Conservation (phyloP, 2,329 filamentous ascomycete genomes). For the Lasiodiplodia citricola region DNA sequence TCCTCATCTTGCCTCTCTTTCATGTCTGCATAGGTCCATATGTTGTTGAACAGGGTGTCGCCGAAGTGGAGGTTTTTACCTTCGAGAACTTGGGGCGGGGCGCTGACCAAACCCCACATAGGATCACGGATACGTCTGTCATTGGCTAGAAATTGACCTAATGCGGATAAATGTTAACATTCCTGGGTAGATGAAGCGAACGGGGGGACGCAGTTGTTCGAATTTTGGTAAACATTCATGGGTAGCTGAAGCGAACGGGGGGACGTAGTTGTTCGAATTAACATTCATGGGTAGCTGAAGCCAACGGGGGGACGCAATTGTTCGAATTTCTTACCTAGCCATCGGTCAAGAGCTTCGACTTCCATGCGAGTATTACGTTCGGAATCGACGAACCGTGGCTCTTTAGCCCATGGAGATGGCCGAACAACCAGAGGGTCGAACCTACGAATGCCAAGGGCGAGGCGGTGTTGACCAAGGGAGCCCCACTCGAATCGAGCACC, state of each 20-base stretch:
- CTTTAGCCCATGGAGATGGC: constrained; percentile 2
- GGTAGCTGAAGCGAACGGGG: no score
- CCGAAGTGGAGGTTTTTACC: not conserved
- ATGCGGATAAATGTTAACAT: no score
- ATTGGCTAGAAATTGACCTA: no score
- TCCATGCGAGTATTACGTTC: not conserved
- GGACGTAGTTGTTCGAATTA: not conserved
- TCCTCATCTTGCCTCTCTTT: not conserved
- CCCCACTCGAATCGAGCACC: constrained; percentile 8
- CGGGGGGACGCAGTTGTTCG: not conserved
- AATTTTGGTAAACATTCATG: not conserved
- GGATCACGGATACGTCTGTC: no score
- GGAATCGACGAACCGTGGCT: not conserved
- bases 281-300: no score
- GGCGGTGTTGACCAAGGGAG: not conserved
- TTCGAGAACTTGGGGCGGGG: no score
- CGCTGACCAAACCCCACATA: no score
- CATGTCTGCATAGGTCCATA: not conserved
- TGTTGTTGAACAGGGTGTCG: not conserved
- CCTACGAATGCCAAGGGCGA: constrained; percentile 2
- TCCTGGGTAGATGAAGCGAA: no score
- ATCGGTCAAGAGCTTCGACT: not conserved
- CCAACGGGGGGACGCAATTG: not conserved
- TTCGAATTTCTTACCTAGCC: not conserved
- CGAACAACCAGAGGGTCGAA: not conserved